Conservation (phyloP, 306 rosid species). For the Acacia melanoxylon region DNA sequence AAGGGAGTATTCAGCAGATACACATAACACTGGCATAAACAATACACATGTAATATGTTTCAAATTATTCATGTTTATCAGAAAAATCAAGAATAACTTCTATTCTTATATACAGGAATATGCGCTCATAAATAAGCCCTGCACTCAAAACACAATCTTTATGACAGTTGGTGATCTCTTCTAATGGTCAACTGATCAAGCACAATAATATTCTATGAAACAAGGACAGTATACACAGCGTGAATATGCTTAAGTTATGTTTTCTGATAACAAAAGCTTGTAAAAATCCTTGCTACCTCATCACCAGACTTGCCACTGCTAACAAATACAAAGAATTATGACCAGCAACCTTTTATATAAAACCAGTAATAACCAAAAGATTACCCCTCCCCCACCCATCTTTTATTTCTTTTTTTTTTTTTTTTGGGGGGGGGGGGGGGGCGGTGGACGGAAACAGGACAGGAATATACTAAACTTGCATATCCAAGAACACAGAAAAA, state of each 20-base stretch:
- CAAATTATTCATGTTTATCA: neutral
- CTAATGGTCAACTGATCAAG: neutral
- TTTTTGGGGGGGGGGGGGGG: too few species aligned
- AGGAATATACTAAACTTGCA: neutral
- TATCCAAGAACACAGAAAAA: constrained; percentile 18
- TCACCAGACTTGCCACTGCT: neutral
- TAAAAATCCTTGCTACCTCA: neutral
- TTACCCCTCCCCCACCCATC: neutral
- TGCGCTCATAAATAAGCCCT: neutral
- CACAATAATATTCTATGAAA: neutral
- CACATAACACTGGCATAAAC: neutral
- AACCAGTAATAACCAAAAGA: neutral
- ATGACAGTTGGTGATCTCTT: neutral
- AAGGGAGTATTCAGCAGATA: neutral
- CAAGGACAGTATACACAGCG: neutral
- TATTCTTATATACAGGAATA: neutral
- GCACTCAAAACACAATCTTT: neutral
- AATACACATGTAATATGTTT: neutral
- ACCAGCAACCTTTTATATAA: neutral
- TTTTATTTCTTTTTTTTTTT: neutral
- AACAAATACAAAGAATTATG: neutral
- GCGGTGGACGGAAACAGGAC: neutral
- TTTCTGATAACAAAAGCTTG: neutral
- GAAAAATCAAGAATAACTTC: neutral
- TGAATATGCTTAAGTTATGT: neutral